Base-by-base conservation (phyloP, 2,329 filamentous ascomycete species). In the Lecanosticta acicola region DNA sequence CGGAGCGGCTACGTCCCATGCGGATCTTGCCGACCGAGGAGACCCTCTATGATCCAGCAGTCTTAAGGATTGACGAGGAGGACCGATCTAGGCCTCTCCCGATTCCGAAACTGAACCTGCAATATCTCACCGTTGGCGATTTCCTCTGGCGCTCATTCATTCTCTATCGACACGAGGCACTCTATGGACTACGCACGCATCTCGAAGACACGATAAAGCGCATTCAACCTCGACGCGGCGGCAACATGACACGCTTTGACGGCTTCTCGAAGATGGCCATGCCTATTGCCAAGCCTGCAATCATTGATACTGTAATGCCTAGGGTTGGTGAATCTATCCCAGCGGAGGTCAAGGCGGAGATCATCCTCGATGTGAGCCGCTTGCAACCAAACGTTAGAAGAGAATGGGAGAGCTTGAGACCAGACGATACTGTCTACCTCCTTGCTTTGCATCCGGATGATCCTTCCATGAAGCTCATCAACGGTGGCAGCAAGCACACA, bases 111-210 rank as follows among this genome's bases (percentile, higher is more conserved):
- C 70, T 97, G 37, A 98, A 96, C 58, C 72, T 98, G 20, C 93
- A 98, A 62, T 98, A 98, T 66, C 75, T 98, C 11, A 94, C 90
- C 2, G 81, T 95, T 41, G 89, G 89, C 2, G 93, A 98, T 66
- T 98, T 98, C 59, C 71, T 98, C n/a, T 98, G 90, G 89, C 80
- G 94, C 51, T 89, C 91, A 0, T 84, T 97, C 59, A 77, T 94
- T 11, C 73, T 98, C 7, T 93, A 95, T 64, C 82, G 91, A 33
- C 86, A 84, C 48, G 93, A 98, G 66, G 80, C 91, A 0, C 96
- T 97, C 64, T 97, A 94, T 65, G 87, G 88, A 49, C 91, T 98
- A 49, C 81, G 89, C 37, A 91, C 89, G 60, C 88, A 98, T 63
- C 81, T 98, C 46, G 88, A 95, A 63, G 80, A 87, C 39, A 81